Percentiles rank a stretch among this genome's conserved stretches.
phyloP scores from a whole-genome alignment of 495 filamentous ascomycete genomes.

The Pseudoneurospora amorphoporcata region DNA sequence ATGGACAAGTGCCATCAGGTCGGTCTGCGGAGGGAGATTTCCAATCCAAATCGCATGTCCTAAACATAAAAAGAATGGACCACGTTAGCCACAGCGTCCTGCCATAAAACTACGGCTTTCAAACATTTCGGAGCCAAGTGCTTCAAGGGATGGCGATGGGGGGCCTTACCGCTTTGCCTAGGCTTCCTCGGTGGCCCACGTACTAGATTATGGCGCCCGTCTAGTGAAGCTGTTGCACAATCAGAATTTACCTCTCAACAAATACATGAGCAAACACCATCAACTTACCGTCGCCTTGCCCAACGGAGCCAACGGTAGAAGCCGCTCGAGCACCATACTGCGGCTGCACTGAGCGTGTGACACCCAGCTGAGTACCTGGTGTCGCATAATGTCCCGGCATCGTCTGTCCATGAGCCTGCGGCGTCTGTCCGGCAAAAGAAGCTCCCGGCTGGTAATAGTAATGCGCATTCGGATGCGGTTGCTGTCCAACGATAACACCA shows the following conservation, averaged over 20 bases:
- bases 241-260: neutral
- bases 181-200: slow-evolving; percentile 89
- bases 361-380: slow-evolving; percentile 3
- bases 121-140: neutral
- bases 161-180: slow-evolving; percentile 52
- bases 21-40: slow-evolving; percentile 77
- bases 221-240: slow-evolving; percentile 17
- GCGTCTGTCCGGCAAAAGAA: slow-evolving; percentile 21
- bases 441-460: slow-evolving; percentile 31
- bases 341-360: slow-evolving; percentile 1
- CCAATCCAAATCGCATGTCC: slow-evolving; percentile 96
- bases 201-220: slow-evolving; percentile 41
- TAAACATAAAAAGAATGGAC: slow-evolving; percentile 12
- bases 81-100: neutral
- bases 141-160: neutral
- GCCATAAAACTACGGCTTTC: neutral
- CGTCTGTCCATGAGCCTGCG: slow-evolving; percentile 19
- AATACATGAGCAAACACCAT: neutral
- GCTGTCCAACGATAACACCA: slow-evolving; percentile 27
- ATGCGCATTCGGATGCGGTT: slow-evolving; percentile 17
- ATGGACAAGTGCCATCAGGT: slow-evolving; percentile 72
- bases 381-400: slow-evolving; percentile 21
- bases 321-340: slow-evolving; percentile 4
- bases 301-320: neutral
- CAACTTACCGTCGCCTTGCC: slow-evolving; percentile 7